Conservation (phyloP, 257 asterid genomes). For the Echium plantagineum region DNA sequence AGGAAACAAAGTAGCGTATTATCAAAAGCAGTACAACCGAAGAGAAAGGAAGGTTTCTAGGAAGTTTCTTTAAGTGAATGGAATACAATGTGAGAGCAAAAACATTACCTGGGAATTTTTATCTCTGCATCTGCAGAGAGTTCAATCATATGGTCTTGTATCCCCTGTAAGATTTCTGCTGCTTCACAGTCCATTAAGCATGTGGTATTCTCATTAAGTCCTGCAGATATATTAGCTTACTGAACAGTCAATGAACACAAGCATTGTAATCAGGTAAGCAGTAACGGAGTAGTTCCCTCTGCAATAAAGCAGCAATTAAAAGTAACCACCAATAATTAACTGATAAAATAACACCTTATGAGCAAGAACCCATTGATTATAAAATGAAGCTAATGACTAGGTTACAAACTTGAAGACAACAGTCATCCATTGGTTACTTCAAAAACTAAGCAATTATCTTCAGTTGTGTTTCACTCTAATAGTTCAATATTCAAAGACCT, state of each 20-base stretch:
- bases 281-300: not conserved
- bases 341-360: too few relatives aligned
- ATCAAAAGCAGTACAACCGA: too few relatives aligned
- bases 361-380: too few relatives aligned
- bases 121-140: slow-evolving; percentile 72
- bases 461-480: too few relatives aligned
- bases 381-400: too few relatives aligned
- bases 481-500: too few relatives aligned
- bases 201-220: slow-evolving; percentile 38
- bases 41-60: not conserved
- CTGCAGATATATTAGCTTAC: slow-evolving; percentile 27
- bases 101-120: slow-evolving; percentile 58
- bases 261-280: slow-evolving; percentile 9
- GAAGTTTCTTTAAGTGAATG: not conserved
- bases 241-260: slow-evolving; percentile 11
- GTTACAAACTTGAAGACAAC: too few relatives aligned
- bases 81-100: not conserved
- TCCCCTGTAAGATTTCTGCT: slow-evolving; percentile 58
- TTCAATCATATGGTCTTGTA: slow-evolving; percentile 66
- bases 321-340: too few relatives aligned
- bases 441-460: too few relatives aligned
- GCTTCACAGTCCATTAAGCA: slow-evolving; percentile 94
- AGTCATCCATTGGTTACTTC: too few relatives aligned
- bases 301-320: not conserved
- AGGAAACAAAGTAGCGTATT: slow-evolving; percentile 10